Percentiles rank a stretch among this genome's conserved stretches.
Conservation (phyloP, 306 rosid species). For the Vachellia collinsii region DNA sequence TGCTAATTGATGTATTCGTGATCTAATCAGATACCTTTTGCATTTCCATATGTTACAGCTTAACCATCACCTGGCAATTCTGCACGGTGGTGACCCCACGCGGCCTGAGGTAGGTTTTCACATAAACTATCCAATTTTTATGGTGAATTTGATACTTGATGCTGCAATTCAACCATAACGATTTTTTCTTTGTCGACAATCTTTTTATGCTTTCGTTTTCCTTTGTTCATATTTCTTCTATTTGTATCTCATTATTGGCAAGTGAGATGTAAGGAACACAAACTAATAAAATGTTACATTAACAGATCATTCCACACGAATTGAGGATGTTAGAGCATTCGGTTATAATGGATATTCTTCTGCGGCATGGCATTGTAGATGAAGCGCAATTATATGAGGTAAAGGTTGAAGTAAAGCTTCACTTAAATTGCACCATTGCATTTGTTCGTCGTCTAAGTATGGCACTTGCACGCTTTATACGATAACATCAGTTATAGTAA, state of each 20-base stretch:
- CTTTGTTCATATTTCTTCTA: neutral
- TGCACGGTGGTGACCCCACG: neutral
- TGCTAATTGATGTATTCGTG: neutral
- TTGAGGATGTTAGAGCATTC: neutral
- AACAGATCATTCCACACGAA: slow-evolving; percentile 1
- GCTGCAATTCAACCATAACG: neutral
- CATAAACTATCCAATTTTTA: neutral
- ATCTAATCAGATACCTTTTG: slow-evolving; percentile 2
- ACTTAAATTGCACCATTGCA: neutral
- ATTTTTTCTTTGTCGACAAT: neutral
- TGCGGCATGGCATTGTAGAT: neutral
- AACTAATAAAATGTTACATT: neutral
- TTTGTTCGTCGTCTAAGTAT: neutral
- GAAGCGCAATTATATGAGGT: slow-evolving; percentile 28
- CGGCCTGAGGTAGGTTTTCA: slow-evolving; percentile 24
- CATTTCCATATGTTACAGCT: slow-evolving; percentile 16
- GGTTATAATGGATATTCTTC: neutral
- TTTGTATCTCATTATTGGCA: neutral
- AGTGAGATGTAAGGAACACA: neutral
- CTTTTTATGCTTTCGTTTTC: neutral
- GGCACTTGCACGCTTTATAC: neutral
- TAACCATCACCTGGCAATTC: neutral
- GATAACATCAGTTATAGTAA: no score
- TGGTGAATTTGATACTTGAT: neutral
- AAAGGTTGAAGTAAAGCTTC: slow-evolving; percentile 19